Evolutionary conservation across 139 green algal genomes (phyloP).

Genomic region (Coelastrella sp.): DNA sequence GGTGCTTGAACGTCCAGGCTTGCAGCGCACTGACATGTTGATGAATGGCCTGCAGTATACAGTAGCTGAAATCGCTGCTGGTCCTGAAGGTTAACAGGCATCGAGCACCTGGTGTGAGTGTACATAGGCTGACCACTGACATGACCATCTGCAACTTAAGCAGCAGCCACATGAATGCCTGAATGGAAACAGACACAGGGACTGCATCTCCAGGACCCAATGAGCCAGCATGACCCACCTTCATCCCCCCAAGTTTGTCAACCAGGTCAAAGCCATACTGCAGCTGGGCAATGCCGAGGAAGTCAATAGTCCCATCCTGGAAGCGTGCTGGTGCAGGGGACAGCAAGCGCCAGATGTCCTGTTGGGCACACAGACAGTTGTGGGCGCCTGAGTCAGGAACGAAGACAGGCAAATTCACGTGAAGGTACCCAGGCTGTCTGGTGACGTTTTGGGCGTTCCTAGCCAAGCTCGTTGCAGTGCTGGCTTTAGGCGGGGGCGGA

Average conservation of each 20-base stretch:
- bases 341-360: conserved; percentile 13
- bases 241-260: conserved; percentile 65
- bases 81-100: neutral
- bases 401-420: too few relatives aligned
- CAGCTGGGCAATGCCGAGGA: conserved; percentile 77
- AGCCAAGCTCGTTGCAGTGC: too few relatives aligned
- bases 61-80: neutral
- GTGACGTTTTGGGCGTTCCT: too few relatives aligned
- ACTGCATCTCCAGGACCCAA: neutral
- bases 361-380: conserved; percentile 22
- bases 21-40: conserved; percentile 49
- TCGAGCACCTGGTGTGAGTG: neutral
- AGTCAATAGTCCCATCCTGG: conserved; percentile 78
- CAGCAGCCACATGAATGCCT: neutral
- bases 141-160: neutral
- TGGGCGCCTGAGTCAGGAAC: neutral
- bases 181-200: neutral
- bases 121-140: neutral
- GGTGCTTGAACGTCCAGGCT: conserved; percentile 51
- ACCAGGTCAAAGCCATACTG: conserved; percentile 70
- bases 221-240: conserved; percentile 1
- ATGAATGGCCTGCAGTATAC: conserved; percentile 28
- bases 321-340: conserved; percentile 40
- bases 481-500: too few relatives aligned
- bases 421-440: too few relatives aligned